Evolutionary conservation across 2,329 filamentous ascomycete genomes (phyloP).

Genomic region (Aspergillus sp.): DNA sequence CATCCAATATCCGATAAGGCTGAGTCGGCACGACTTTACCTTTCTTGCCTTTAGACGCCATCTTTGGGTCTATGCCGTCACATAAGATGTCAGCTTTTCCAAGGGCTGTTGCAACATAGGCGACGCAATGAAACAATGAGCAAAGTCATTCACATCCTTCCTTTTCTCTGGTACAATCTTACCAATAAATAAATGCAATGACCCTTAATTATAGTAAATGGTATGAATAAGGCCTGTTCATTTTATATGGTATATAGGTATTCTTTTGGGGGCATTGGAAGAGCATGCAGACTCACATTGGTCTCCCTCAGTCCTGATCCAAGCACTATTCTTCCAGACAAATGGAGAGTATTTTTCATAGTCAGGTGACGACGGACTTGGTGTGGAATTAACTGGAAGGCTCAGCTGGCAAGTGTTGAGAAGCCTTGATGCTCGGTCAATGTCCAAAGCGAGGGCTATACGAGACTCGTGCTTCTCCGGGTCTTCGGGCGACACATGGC

Average conservation of each 20-base stretch:
- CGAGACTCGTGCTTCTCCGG: conserved; percentile 62
- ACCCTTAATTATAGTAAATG: too few relatives aligned
- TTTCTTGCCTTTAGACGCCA: conserved; percentile 8
- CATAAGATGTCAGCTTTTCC: conserved; percentile 7
- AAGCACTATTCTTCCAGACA: conserved; percentile 34
- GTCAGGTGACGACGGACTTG: conserved; percentile 17
- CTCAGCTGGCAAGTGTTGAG: conserved; percentile 45
- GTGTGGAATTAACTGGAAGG: conserved; percentile 14
- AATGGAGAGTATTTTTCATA: conserved; percentile 26
- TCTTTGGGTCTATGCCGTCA: conserved; percentile 17
- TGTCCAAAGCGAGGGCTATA: conserved; percentile 70
- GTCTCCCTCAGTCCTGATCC: conserved; percentile 25
- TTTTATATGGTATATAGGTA: not conserved
- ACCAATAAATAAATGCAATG: conserved; percentile 1
- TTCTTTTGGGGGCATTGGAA: not conserved
- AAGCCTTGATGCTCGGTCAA: conserved; percentile 61
- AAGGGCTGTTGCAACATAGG: not conserved
- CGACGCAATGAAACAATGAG: not conserved
- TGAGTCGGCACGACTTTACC: conserved; percentile 54
- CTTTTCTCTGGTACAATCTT: not conserved
- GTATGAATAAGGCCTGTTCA: not conserved
- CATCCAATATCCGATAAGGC: conserved; percentile 83
- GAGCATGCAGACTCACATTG: conserved; percentile 24
- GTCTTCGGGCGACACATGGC: conserved; percentile 49
- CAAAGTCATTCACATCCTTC: not conserved